These are phyloP conservation scores for Chaetomiaceae sp. DNA, from an alignment of 2,329 filamentous ascomycete genomes.

Conservation along the genomic window DNA sequence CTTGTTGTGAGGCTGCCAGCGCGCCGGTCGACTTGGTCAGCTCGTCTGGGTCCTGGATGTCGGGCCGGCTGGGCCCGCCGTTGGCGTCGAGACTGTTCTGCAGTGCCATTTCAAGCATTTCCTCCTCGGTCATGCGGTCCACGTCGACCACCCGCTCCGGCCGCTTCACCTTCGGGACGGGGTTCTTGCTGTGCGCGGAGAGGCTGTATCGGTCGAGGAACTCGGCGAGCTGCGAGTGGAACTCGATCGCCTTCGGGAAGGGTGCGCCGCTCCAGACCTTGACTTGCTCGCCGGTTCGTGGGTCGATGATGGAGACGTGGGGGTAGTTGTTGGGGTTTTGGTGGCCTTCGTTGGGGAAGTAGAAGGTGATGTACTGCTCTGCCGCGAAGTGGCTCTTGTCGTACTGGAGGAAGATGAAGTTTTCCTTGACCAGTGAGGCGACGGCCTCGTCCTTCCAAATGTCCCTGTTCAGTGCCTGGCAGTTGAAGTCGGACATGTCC, in stretches of 20 bases:
- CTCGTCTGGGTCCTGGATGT: conserved; percentile 76
- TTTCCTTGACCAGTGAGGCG: conserved; percentile 74
- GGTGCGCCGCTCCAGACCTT: conserved; percentile 90
- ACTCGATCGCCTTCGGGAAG: conserved; percentile 69
- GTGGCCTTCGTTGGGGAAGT: conserved; percentile 64
- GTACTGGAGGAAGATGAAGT: conserved; percentile 95
- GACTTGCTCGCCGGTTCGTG: conserved; percentile 91
- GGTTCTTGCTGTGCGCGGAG: conserved; percentile 82
- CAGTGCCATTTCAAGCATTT: conserved; percentile 92
- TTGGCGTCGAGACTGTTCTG: conserved; percentile 71
- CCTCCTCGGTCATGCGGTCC: conserved; percentile 88
- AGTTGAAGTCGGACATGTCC: conserved; percentile 88
- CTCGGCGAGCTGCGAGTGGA: conserved; percentile 85
- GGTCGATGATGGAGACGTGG: conserved; percentile 92
- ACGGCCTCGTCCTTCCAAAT: conserved; percentile 87
- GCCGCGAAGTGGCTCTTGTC: conserved; percentile 76
- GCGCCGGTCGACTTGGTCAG: conserved; percentile 60
- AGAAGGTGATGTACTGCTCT: conserved; percentile 80
- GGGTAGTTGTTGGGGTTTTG: conserved; percentile 88
- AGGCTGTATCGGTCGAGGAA: conserved; percentile 97
- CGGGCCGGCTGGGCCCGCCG: conserved; percentile 38
- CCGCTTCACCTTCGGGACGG: conserved; percentile 72
- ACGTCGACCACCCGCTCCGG: conserved; percentile 63
- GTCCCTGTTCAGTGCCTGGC: conserved; percentile 87
- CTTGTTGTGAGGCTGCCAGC: conserved; percentile 18